These are phyloP conservation scores for Fomitopsis pulvina DNA, from an alignment of 768 basidiomycete species.

Conservation along the genomic window DNA sequence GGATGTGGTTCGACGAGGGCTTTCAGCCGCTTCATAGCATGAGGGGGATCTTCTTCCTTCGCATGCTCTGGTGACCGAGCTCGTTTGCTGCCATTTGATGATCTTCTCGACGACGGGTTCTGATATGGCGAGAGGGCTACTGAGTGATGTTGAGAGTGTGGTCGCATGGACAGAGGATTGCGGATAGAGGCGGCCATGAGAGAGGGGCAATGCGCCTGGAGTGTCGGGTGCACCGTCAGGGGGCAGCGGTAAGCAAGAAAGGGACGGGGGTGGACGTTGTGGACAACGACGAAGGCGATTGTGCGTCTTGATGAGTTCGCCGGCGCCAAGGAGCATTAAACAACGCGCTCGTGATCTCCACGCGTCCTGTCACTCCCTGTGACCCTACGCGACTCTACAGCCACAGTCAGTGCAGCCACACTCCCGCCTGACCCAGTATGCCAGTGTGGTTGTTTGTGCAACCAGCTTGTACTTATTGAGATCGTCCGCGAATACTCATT, in stretches of 20 bases:
- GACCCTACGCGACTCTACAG: not conserved
- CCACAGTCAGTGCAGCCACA: not conserved
- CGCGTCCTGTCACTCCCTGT: constrained; percentile 1
- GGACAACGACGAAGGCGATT: constrained; percentile 5
- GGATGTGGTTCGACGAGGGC: constrained; percentile 8
- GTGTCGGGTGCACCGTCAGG: too few species aligned
- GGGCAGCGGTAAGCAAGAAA: constrained; percentile 18
- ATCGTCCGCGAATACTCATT: too few species aligned
- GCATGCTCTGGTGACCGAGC: constrained; percentile 44
- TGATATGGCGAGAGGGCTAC: constrained; percentile 27
- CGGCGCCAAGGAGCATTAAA: constrained; percentile 11
- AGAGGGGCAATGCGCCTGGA: not conserved
- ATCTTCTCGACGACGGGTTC: constrained; percentile 20
- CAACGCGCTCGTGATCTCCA: constrained; percentile 3
- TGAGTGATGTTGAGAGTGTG: constrained; percentile 26
- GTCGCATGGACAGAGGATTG: constrained; percentile 40
- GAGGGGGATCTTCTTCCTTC: constrained; percentile 23
- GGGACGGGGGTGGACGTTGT: not conserved
- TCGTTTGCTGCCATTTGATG: constrained; percentile 30
- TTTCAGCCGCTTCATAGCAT: constrained; percentile 39
- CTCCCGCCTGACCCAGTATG: too few species aligned
- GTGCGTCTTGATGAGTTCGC: too few species aligned
- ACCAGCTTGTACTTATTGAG: too few species aligned
- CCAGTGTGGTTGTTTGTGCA: too few species aligned
- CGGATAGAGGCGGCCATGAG: constrained; percentile 44